Percentiles rank a stretch among this genome's conserved stretches.
phyloP scores from a whole-genome alignment of 2,329 filamentous ascomycete species.

The Harringtonia aguacate region DNA sequence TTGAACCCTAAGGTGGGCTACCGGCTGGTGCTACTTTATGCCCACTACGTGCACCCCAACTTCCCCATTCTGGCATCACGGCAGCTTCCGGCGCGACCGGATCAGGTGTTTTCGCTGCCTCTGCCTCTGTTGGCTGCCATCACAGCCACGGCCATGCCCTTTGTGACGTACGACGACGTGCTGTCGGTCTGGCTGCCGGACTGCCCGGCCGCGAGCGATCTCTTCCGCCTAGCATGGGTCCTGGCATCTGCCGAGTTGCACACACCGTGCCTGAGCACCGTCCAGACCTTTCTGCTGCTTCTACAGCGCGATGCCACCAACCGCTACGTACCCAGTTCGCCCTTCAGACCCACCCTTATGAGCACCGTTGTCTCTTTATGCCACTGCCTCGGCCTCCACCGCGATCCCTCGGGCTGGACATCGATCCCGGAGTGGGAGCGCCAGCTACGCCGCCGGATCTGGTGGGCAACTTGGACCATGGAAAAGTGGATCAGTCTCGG shows the following conservation, averaged over 20 bases:
- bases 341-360: neutral
- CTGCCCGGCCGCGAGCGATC: neutral
- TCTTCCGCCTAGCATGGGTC: neutral
- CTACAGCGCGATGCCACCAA: neutral
- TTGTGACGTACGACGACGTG: neutral
- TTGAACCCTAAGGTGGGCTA: neutral
- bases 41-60: neutral
- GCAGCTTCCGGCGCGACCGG: neutral
- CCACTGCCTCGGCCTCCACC: neutral
- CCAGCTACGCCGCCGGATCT: neutral
- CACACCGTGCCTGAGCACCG: neutral
- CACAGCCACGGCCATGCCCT: neutral
- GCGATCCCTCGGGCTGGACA: neutral
- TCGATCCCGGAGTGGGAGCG: neutral
- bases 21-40: neutral
- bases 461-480: neutral
- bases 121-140: neutral
- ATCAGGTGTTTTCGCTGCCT: neutral
- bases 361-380: neutral
- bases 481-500: neutral
- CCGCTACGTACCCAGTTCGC: neutral
- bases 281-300: neutral
- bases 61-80: neutral
- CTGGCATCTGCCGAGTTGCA: neutral
- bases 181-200: neutral